Percentiles rank a stretch among this genome's conserved stretches.
These are phyloP conservation scores for Tympanopsis confertula DNA, from an alignment of 2,329 filamentous ascomycete species.

Conservation along the genomic window DNA sequence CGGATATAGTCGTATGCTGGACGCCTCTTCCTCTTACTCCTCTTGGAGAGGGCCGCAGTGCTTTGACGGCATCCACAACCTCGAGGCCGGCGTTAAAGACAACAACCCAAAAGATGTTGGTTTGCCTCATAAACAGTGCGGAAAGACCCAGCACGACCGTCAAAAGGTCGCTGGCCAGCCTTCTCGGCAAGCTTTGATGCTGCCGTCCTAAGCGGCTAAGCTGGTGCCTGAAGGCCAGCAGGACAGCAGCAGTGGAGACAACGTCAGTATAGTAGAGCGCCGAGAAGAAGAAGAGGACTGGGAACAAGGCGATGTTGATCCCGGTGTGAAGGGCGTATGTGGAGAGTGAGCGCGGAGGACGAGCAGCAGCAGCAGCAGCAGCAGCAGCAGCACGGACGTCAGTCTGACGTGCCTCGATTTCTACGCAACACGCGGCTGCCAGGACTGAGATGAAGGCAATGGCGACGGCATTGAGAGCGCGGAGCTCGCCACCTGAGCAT, in stretches of 20 bases:
- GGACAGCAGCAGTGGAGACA: slow-evolving; percentile 64
- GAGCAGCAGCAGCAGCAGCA: slow-evolving; percentile 4
- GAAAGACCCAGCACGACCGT: slow-evolving; percentile 46
- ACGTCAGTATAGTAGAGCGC: slow-evolving; percentile 92
- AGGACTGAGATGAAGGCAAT: slow-evolving; percentile 15
- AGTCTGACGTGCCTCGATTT: slow-evolving; percentile 34
- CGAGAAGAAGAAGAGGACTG: slow-evolving; percentile 89
- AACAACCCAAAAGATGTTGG: slow-evolving; percentile 92
- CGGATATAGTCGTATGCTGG: neutral
- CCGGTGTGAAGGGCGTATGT: slow-evolving; percentile 45
- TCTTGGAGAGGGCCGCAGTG: slow-evolving; percentile 12
- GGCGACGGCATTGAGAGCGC: slow-evolving; percentile 21
- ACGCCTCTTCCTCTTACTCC: slow-evolving; percentile 1
- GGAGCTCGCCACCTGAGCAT: slow-evolving; percentile 10
- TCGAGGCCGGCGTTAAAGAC: slow-evolving; percentile 60
- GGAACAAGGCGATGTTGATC: slow-evolving; percentile 74
- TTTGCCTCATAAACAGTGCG: slow-evolving; percentile 74
- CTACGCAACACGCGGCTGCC: slow-evolving; percentile 38
- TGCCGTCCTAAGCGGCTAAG: slow-evolving; percentile 27
- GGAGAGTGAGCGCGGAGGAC: slow-evolving; percentile 14
- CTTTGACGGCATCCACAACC: slow-evolving; percentile 36
- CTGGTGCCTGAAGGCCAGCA: slow-evolving; percentile 54
- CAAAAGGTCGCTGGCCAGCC: slow-evolving; percentile 23
- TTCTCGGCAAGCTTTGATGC: slow-evolving; percentile 1
- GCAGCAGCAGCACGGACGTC: slow-evolving; percentile 14